Base-by-base conservation (phyloP, 2,329 filamentous ascomycete species). In the Stachybotrys chlorohalonatus region DNA sequence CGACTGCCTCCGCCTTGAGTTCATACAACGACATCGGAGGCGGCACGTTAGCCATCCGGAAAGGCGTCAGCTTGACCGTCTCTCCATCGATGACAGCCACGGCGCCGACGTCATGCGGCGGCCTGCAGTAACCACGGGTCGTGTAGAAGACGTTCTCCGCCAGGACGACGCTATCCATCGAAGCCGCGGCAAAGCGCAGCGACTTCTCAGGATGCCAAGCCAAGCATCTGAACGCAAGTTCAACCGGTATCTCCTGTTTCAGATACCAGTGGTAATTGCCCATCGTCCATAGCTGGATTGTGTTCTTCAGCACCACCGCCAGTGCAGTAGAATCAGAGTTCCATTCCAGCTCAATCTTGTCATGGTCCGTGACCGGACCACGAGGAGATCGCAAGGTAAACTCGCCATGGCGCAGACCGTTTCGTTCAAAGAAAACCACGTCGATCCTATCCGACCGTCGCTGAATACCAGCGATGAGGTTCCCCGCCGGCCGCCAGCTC, bases 191-290 rank as follows among this genome's bases (percentile, higher is more conserved):
- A 51, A 94, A 77, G 13, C 83, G 81, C 39, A 96, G 74, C 4
- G 91, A 75, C 67, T 88, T 91, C 66, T 97, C 94, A 1, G 90
- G 83, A 68, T 99, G 90, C 94, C 94, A 99, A 1, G 75, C 67
- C n/a, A 83, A 59, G 46, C 66, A 62, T 50, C 64, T 52, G 46
- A 70, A 63, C 4, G 63, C 60, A 11, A 62, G 63, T 7, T 68
- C 62, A 7, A 79, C 73, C 7, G 74, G 71, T 7, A 96, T 77
- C 66, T 96, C 91, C 68, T 96, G 91, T 73, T 99, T 99, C 15
- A 99, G 77, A 68, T 97, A 97, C 82, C 94, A 99, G 67, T 97
- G 90, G 62, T 99, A 99, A 68, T 99, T 99, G 17, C 90, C 89
- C 80, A 87, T 96, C 1, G 91, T 96, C 94, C 94, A 99, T 1